These are phyloP conservation scores for Ormosia emarginata DNA, from an alignment of 306 rosid genomes.

Conservation along the genomic window DNA sequence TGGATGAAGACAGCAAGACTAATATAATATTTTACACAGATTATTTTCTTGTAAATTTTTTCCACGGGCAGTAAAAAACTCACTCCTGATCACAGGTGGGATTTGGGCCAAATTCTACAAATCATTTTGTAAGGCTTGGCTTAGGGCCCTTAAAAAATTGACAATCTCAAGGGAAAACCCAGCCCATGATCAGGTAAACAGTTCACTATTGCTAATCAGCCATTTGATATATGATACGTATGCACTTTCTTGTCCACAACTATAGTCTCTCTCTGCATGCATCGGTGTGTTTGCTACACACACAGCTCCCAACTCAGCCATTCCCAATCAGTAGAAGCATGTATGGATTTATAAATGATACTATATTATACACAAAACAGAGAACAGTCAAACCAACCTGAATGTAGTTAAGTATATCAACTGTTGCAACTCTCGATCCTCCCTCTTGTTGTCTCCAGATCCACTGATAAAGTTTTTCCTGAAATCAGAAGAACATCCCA, in stretches of 20 bases:
- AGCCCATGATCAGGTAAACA: neutral
- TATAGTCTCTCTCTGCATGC: neutral
- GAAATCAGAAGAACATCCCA: conserved; percentile 18
- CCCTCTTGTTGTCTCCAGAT: conserved; percentile 76
- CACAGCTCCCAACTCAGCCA: neutral
- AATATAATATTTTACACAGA: neutral
- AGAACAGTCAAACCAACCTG: conserved; percentile 44
- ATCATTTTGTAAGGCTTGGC: neutral
- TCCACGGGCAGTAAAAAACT: neutral
- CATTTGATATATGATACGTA: neutral
- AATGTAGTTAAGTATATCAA: conserved; percentile 63
- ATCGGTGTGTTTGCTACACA: neutral
- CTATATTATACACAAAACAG: neutral
- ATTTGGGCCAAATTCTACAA: neutral
- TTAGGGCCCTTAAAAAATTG: neutral
- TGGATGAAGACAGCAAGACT: neutral
- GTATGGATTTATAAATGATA: neutral
- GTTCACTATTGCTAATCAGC: neutral
- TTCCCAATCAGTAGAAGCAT: neutral
- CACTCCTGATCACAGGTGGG: neutral
- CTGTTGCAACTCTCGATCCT: conserved; percentile 67
- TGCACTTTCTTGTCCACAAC: neutral
- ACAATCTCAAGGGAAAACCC: neutral
- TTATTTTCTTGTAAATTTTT: neutral
- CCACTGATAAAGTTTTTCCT: conserved; percentile 90